phyloP scores from a whole-genome alignment of 202 grass and related monocot species.

The Thinopyrum obtusiflorum region DNA sequence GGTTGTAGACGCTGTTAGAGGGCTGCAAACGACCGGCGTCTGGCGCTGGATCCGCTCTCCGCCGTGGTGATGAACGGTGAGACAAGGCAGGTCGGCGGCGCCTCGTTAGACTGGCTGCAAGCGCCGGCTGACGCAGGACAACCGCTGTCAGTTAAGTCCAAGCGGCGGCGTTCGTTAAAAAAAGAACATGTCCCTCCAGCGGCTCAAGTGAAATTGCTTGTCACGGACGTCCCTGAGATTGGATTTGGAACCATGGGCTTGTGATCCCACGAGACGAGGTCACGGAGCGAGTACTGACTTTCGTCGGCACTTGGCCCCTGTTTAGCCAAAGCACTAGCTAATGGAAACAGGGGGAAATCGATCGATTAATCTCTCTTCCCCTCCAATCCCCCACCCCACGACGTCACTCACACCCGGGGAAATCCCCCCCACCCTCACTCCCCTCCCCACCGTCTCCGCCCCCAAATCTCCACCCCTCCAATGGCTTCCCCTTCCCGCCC shows the following conservation, averaged over 20 bases:
- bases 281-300: background rate
- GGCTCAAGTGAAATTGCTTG: background rate
- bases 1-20: too few species aligned
- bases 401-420: background rate
- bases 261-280: background rate
- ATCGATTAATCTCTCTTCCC: background rate
- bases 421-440: conserved; percentile 5
- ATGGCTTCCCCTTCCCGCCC: conserved; percentile 25
- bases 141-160: background rate
- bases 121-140: background rate
- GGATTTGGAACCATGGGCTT: background rate
- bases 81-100: background rate
- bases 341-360: background rate
- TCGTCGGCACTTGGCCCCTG: background rate
- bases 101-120: background rate
- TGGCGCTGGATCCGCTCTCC: background rate
- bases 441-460: background rate
- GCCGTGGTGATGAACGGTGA: background rate
- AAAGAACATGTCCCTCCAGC: background rate
- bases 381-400: background rate
- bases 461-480: conserved; percentile 28
- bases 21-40: too few species aligned
- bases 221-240: background rate
- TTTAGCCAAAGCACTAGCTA: background rate
- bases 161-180: background rate